Percentiles rank a stretch among this genome's conserved stretches.
phyloP scores from a whole-genome alignment of 352 stramenopile species.

The Globisporangium abappressorium region DNA sequence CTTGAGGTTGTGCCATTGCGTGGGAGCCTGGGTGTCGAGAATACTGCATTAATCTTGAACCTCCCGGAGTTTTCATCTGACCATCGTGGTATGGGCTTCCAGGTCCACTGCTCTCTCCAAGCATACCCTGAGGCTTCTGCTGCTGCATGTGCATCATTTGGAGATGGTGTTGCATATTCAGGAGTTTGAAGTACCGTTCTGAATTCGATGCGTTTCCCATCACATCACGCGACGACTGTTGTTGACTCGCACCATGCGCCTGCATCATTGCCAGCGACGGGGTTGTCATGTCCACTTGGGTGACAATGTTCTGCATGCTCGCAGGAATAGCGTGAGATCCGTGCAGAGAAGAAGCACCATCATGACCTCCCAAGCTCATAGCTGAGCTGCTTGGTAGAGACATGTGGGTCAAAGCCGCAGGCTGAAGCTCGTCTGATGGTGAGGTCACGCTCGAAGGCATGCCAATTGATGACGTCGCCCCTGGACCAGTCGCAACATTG shows the following conservation, averaged over 20 bases:
- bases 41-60: constrained; percentile 40
- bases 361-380: constrained; percentile 3
- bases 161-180: constrained; percentile 86
- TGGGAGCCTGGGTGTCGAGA: constrained; percentile 21
- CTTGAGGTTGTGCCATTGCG: constrained; percentile 12
- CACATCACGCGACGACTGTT: constrained; percentile 41
- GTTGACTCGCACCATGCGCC: constrained; percentile 25
- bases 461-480: neutral
- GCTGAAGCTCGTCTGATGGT: constrained; percentile 13
- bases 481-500: constrained; percentile 13
- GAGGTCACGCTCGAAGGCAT: neutral
- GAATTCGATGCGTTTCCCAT: constrained; percentile 45
- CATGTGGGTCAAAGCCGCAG: constrained; percentile 13
- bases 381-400: constrained; percentile 1
- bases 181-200: constrained; percentile 78
- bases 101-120: constrained; percentile 20
- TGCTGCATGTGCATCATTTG: constrained; percentile 86
- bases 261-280: constrained; percentile 33
- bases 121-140: constrained; percentile 41
- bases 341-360: constrained; percentile 2
- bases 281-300: constrained; percentile 15
- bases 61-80: constrained; percentile 38
- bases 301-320: constrained; percentile 11
- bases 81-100: constrained; percentile 51
- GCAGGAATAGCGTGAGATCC: constrained; percentile 2